These are phyloP conservation scores for Avena sativa DNA, from an alignment of 176 grass and related monocot genomes.

Conservation along the genomic window DNA sequence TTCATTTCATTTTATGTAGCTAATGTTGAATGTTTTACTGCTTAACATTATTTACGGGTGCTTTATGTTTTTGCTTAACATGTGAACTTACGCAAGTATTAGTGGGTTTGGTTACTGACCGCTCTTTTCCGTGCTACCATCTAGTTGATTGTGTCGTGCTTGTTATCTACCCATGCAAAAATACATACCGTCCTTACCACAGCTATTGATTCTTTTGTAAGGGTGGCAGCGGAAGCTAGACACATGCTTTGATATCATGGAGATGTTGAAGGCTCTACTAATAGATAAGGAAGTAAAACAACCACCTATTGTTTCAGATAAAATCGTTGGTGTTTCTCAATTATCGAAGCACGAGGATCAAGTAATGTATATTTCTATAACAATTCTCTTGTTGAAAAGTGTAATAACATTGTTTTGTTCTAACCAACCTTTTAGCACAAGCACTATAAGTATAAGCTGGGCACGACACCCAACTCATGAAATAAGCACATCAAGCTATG, in stretches of 20 bases:
- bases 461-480: background rate
- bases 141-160: background rate
- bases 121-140: conserved; percentile 36
- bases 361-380: conserved; percentile 36
- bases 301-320: conserved; percentile 76
- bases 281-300: conserved; percentile 75
- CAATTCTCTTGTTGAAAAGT: background rate
- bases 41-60: background rate
- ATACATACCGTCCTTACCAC: conserved; percentile 15
- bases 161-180: background rate
- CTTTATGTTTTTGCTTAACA: background rate
- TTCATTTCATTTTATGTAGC: background rate
- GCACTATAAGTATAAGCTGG: conserved; percentile 15
- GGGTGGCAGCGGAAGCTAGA: conserved; percentile 93
- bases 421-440: background rate
- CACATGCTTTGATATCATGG: conserved; percentile 91
- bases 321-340: conserved; percentile 9
- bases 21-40: background rate
- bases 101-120: background rate
- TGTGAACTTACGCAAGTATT: conserved; percentile 6
- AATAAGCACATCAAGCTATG: background rate
- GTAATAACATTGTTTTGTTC: background rate
- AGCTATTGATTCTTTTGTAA: conserved; percentile 59
- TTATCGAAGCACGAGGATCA: conserved; percentile 19
- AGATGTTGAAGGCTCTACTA: conserved; percentile 76